Conservation (phyloP, 176 grass and related monocot genomes). For the Musa schizocarpa region DNA sequence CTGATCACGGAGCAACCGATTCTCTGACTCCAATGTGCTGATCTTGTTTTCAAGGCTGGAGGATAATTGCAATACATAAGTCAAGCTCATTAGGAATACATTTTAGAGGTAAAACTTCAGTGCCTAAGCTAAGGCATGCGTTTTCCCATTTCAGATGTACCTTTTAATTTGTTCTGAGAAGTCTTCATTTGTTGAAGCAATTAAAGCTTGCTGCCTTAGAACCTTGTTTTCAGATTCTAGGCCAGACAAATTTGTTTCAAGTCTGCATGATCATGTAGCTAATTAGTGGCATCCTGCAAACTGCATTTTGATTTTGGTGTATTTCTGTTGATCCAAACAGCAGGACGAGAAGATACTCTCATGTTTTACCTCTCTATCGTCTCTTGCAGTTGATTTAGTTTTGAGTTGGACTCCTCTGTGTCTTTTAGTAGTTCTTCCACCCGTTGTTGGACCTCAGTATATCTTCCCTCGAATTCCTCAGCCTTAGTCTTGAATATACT, state of each 20-base stretch:
- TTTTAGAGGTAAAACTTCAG: background rate
- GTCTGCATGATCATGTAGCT: conserved; percentile 34
- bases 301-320: background rate
- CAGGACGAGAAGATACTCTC: background rate
- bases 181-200: conserved; percentile 17
- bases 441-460: conserved; percentile 42
- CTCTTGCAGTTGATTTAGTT: conserved; percentile 56
- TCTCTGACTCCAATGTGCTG: conserved; percentile 60
- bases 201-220: conserved; percentile 17
- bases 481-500: conserved; percentile 57
- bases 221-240: conserved; percentile 67
- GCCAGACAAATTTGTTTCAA: conserved; percentile 58
- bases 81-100: background rate
- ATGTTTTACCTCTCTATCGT: conserved; percentile 56
- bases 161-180: conserved; percentile 21
- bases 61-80: background rate
- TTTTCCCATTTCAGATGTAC: background rate
- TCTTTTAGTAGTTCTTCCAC: conserved; percentile 44
- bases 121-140: background rate
- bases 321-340: background rate
- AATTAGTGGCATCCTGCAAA: background rate
- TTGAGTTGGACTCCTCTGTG: conserved; percentile 45
- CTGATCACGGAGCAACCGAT: conserved; percentile 38
- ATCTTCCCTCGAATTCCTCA: conserved; percentile 66
- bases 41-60: conserved; percentile 64